Base-by-base conservation (phyloP, 345 rosid species). In the Lepidium africanum region DNA sequence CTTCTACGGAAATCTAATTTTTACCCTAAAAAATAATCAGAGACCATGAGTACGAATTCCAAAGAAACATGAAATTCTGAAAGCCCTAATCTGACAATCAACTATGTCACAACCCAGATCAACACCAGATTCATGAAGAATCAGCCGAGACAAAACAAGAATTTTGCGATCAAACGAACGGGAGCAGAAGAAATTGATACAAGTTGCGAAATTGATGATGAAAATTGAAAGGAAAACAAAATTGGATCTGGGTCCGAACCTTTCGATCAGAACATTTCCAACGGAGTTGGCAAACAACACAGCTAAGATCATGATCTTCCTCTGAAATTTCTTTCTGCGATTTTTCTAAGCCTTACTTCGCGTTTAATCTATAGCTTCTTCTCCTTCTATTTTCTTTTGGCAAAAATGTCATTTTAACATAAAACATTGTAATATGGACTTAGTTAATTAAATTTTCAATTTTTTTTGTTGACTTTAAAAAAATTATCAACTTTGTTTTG, bases 241-340 rank as follows among this genome's bases (percentile, higher is more conserved):
- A 0, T 27, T 2, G 23, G 50, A 59, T 77, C 67, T 72, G 70
- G 15, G 67, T n/a, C 9, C 67, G 0, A 45, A 86, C 95, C 95
- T 69, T 76, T 88, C 95, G 74, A 86, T 81, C 10, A 86, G 72
- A 45, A 88, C 87, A 78, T 88, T 88, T 30, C 91, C 91, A 36
- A 77, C 89, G 45, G 87, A 80, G 21, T 86, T 88, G 7, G 87
- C 84, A 65, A 88, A 86, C 69, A 88, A 77, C 39, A 84, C 72
- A 2, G 95, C 95, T 5, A 88, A 86, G 56, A 86, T 83, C 91
- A 86, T 87, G 66, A 52, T 66, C 42, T 53, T 43, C 62, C 47
- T 23, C 61, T 40, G 1, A 1, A 13, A 5, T 2, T 62, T 15
- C 63, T 11, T 35, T 16, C 57, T 45, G 35, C 9, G 70, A 51